phyloP scores from a whole-genome alignment of 192 early-diverging fungal genomes.

The Entomortierella parvispora region DNA sequence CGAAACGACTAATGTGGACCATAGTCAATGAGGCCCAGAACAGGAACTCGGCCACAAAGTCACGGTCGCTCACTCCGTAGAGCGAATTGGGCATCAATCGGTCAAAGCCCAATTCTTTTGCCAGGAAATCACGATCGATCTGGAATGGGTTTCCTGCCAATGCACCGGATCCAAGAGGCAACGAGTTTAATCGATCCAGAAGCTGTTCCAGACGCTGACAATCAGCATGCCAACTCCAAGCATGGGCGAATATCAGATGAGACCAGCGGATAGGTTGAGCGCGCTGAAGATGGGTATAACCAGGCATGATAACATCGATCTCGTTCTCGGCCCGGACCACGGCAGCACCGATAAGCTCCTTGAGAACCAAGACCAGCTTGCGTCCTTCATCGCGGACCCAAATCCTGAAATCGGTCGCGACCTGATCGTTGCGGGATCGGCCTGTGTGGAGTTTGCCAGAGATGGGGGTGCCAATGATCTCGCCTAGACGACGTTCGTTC shows the following conservation, averaged over 20 bases:
- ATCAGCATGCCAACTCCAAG: constrained; percentile 92
- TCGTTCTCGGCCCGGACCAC: constrained; percentile 87
- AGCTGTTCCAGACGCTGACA: constrained; percentile 85
- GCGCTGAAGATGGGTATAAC: constrained; percentile 98
- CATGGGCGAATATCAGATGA: constrained; percentile 90
- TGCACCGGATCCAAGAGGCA: constrained; percentile 94
- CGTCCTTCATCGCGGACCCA: constrained; percentile 88
- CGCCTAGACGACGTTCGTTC: constrained; percentile 94
- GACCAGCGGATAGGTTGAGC: constrained; percentile 99
- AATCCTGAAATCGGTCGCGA: constrained; percentile 96
- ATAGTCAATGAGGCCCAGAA: constrained; percentile 94
- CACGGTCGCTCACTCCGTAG: constrained; percentile 92
- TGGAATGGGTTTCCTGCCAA: constrained; percentile 97
- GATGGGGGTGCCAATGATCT: constrained; percentile 85
- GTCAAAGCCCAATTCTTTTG: constrained; percentile 88
- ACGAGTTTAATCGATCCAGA: constrained; percentile 79
- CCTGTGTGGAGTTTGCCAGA: constrained; percentile 99
- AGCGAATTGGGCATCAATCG: constrained; percentile 90
- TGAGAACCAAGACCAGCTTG: constrained; percentile 71
- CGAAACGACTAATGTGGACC: constrained; percentile 89
- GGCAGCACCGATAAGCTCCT: constrained; percentile 78
- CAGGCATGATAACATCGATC: constrained; percentile 97
- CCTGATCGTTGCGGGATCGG: constrained; percentile 96
- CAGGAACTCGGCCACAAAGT: constrained; percentile 97
- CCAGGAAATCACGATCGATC: constrained; percentile 92